phyloP scores from a whole-genome alignment of 2,329 filamentous ascomycete species.

The Diaporthe ampelina region DNA sequence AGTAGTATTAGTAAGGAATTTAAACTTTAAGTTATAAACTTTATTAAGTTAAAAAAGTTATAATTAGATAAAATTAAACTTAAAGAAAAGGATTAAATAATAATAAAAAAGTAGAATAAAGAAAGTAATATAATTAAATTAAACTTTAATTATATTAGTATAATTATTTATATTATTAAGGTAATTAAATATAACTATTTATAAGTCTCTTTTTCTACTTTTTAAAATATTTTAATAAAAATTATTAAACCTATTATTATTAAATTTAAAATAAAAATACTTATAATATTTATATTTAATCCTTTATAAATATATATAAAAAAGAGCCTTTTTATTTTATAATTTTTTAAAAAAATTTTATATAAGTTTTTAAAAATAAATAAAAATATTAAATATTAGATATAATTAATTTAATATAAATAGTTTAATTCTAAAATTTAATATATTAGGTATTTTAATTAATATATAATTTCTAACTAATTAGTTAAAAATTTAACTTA shows the following conservation, averaged over 20 bases:
- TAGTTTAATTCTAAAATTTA: too few species aligned
- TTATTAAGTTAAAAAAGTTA: background rate
- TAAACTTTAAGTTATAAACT: background rate
- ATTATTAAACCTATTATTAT: background rate
- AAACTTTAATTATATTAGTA: background rate
- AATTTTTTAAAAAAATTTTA: too few species aligned
- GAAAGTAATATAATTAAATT: background rate
- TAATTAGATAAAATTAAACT: background rate
- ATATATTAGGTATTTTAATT: too few species aligned
- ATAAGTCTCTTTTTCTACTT: background rate
- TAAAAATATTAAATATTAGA: too few species aligned
- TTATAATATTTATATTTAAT: background rate
- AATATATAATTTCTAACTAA: too few species aligned
- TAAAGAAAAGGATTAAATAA: too few species aligned
- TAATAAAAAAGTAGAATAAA: background rate
- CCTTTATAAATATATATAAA: background rate
- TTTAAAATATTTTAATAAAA: background rate
- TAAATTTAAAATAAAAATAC: background rate
- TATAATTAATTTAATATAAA: too few species aligned
- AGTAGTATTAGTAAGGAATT: background rate
- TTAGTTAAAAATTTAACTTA: too few species aligned
- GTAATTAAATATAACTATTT: background rate
- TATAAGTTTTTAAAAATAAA: too few species aligned
- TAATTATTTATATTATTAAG: background rate
- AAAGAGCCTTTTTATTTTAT: background rate